These are phyloP conservation scores for Fallopia convolvulus DNA, from an alignment of 148 eudicot species.

Conservation along the genomic window DNA sequence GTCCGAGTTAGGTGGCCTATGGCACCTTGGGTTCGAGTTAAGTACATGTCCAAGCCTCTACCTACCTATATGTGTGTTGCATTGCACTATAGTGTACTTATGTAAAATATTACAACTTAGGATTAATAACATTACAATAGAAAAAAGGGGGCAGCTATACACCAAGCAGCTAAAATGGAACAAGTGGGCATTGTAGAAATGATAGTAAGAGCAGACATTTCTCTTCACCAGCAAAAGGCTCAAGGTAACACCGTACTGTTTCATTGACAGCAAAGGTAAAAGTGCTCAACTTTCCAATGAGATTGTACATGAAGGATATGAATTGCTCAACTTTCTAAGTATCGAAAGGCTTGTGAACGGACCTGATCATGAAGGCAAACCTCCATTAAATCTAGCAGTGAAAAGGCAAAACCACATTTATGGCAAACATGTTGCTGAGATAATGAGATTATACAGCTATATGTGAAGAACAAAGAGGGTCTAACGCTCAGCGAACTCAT, in stretches of 20 bases:
- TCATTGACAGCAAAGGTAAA: conserved; percentile 20
- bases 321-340: conserved; percentile 19
- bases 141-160: conserved; percentile 28
- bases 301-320: conserved; percentile 22
- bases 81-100: no score
- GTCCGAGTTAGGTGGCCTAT: no score
- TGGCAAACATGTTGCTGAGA: conserved; percentile 26
- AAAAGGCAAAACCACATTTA: conserved; percentile 19
- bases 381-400: conserved; percentile 35
- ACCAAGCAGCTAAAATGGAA: conserved; percentile 37
- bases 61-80: no score
- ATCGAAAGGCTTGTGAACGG: conserved; percentile 21
- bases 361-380: conserved; percentile 31
- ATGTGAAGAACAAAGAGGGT: conserved; percentile 22
- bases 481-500: conserved; percentile 30
- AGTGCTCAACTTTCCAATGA: conserved; percentile 24
- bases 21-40: no score
- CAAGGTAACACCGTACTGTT: neutral
- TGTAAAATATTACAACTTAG: neutral
- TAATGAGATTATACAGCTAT: conserved; percentile 16
- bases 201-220: conserved; percentile 26
- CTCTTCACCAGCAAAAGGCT: neutral
- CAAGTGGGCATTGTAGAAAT: conserved; percentile 23
- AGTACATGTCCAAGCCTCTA: no score
- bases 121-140: conserved; percentile 7